Percentiles rank a stretch among this genome's conserved stretches.
phyloP scores from a whole-genome alignment of 306 rosid species.

The Castanea mollissima region DNA sequence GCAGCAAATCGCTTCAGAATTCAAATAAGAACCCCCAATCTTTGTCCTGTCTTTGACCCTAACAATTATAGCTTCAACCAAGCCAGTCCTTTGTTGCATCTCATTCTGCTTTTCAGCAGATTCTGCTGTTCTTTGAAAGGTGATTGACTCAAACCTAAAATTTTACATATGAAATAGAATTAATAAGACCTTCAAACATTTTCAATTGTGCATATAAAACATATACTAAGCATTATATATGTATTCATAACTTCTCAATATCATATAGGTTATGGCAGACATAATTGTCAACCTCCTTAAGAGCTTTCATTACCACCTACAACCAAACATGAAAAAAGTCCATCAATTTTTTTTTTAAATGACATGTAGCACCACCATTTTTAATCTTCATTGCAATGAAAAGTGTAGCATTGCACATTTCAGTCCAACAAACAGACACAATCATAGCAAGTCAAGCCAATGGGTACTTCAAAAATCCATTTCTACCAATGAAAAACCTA shows the following conservation, averaged over 20 bases:
- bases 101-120: slow-evolving; percentile 50
- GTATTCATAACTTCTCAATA: not conserved
- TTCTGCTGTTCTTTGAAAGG: slow-evolving; percentile 54
- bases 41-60: slow-evolving; percentile 56
- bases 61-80: slow-evolving; percentile 66
- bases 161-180: slow-evolving; percentile 16
- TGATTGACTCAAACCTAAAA: slow-evolving; percentile 69
- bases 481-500: not conserved
- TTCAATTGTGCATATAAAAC: slow-evolving; percentile 5
- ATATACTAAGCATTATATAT: not conserved
- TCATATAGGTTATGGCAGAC: not conserved
- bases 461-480: not conserved
- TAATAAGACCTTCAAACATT: slow-evolving; percentile 15
- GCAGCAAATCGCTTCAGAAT: slow-evolving; percentile 66
- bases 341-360: no score
- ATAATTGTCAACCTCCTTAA: not conserved
- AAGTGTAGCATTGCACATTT: not conserved
- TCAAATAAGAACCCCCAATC: slow-evolving; percentile 67
- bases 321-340: no score
- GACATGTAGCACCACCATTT: no score
- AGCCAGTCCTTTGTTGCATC: slow-evolving; percentile 71
- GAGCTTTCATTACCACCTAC: no score
- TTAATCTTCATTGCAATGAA: no score
- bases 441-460: not conserved
- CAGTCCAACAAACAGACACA: not conserved